Evolutionary conservation across 164 flowering plant species (phyloP), one percentile per base, ranked within the genome.

Genomic region (Umbilicus rupestris): DNA sequence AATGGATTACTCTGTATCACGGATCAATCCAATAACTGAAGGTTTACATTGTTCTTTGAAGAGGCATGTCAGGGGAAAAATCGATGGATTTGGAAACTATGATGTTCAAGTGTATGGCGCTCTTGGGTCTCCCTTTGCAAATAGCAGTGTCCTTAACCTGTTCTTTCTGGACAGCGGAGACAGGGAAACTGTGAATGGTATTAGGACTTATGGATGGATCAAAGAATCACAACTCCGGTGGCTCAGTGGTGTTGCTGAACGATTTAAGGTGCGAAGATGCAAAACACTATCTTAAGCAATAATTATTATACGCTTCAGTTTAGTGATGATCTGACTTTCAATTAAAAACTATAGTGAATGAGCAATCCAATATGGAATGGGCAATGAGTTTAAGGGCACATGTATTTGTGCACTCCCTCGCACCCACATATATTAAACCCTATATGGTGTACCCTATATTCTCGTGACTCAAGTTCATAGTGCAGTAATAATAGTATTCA

Each of bases 51-150:
- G 59, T 55, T 60, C 30, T 44, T 50, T 17, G 14, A 72, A 73
- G 37, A 69, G 63, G 35, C 16, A 44, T 22, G 42, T 65, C 12
- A 22, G n/a, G 14, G 47, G 41, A 17, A 62, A 78, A 1, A 85
- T 93, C 73, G 90, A 90, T 75, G 97, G 98, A 7, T 90, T 83
- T 80, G 98, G 98, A 45, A 93, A 93, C 70, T 93, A 88, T 74
- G 57, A 90, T 68, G 74, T 93, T 30, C 52, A 69, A 69, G 84
- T 93, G 1, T 69, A 75, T 68, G 98, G 97, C 71, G 77, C 92
- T 41, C 74, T 76, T 14, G 89, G 90, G 62, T 88, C 97, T 20
- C 66, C 20, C 50, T 70, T 86, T 69, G 87, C 84, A 39, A 93
- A 90, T 69, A 79, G 59, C 69, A 84, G 84, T 68, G 70, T 90